Conservation (phyloP, 2,329 filamentous ascomycete species). For the Sporothrix brasiliensis region DNA sequence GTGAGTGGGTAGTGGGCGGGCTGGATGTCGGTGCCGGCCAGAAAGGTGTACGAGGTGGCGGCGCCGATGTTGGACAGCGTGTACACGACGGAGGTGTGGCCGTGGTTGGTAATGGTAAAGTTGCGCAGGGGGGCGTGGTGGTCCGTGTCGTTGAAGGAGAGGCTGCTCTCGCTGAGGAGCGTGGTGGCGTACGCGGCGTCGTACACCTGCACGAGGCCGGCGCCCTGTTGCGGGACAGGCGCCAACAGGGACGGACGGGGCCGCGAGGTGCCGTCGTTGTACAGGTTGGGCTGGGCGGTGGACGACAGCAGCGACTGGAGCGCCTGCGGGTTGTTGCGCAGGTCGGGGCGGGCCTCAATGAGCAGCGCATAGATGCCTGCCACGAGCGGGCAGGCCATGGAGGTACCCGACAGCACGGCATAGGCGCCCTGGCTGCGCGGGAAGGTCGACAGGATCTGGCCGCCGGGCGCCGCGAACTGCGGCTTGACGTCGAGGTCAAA, state of each 20-base stretch:
- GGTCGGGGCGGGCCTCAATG: constrained; percentile 53
- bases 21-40: constrained; percentile 39
- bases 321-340: constrained; percentile 51
- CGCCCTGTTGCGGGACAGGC: constrained; percentile 63
- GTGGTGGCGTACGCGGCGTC: constrained; percentile 60
- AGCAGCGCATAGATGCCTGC: constrained; percentile 57
- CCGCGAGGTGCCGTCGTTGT: constrained; percentile 48
- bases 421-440: constrained; percentile 47
- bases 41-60: constrained; percentile 54
- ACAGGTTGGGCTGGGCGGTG: constrained; percentile 53
- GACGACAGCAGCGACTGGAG: constrained; percentile 55
- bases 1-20: constrained; percentile 53
- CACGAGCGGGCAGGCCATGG: constrained; percentile 53
- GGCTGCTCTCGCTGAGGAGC: constrained; percentile 56
- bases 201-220: constrained; percentile 62
- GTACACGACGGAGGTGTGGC: constrained; percentile 55
- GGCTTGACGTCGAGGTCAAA: constrained; percentile 53
- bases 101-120: constrained; percentile 61
- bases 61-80: constrained; percentile 55
- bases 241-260: constrained; percentile 47
- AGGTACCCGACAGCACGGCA: constrained; percentile 52
- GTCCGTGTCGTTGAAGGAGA: constrained; percentile 69
- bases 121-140: constrained; percentile 54
- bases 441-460: constrained; percentile 52
- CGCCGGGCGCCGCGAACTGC: constrained; percentile 49